Percentiles rank a stretch among this genome's conserved stretches.
These are phyloP conservation scores for Talaromyces sp. DNA, from an alignment of 2,329 filamentous ascomycete species.

Conservation along the genomic window DNA sequence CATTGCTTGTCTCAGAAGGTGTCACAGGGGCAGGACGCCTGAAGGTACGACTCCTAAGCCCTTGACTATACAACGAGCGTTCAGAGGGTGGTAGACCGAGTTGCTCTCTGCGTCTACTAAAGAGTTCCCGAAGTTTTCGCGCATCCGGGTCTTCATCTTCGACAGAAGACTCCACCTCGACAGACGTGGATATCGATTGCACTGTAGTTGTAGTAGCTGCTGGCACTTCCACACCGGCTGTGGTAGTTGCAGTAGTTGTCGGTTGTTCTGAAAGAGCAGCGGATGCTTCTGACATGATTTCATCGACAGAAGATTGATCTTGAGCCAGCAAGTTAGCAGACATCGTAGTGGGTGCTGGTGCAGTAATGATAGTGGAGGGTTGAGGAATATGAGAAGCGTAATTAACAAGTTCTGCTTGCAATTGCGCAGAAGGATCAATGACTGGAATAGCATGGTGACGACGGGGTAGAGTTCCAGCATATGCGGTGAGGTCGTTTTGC, in stretches of 20 bases:
- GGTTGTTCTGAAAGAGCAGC: neutral
- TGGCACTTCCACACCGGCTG: neutral
- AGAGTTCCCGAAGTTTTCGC: neutral
- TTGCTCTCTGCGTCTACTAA: neutral
- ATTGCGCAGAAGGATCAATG: slow-evolving; percentile 7
- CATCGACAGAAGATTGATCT: neutral
- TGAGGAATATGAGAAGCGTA: neutral
- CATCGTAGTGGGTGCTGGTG: neutral
- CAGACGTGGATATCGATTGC: neutral
- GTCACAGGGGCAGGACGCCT: neutral
- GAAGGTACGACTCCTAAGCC: neutral
- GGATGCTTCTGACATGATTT: neutral
- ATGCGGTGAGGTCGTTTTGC: slow-evolving; percentile 1
- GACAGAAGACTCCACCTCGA: neutral
- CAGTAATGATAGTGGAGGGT: neutral
- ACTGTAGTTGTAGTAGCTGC: neutral
- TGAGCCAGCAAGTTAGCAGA: slow-evolving; percentile 9
- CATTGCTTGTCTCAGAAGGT: neutral
- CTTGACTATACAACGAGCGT: neutral
- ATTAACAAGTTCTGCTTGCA: slow-evolving; percentile 14
- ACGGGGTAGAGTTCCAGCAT: neutral
- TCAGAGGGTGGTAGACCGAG: neutral
- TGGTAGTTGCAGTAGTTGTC: neutral
- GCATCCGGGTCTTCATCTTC: neutral
- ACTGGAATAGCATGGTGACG: neutral